These are phyloP conservation scores for Epichloe amarillans DNA, from an alignment of 2,329 filamentous ascomycete species.

Conservation along the genomic window DNA sequence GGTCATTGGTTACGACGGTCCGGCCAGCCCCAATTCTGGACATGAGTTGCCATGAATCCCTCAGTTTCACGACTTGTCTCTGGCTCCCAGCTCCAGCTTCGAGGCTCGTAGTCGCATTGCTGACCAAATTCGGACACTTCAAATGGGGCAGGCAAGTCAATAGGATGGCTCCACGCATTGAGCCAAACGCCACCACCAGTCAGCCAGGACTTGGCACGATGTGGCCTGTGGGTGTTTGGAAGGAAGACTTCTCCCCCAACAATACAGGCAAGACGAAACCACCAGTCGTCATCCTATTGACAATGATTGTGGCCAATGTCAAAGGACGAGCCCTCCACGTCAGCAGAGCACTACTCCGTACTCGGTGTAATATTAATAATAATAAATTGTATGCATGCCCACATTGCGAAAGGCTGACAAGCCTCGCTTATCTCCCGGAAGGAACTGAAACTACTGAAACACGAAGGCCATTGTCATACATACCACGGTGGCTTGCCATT, in stretches of 20 bases:
- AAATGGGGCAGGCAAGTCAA: neutral
- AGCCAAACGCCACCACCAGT: neutral
- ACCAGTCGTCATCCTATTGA: neutral
- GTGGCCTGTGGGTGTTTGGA: too few relatives aligned
- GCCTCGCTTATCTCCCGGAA: constrained; percentile 1
- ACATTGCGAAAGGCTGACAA: neutral
- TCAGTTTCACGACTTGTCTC: neutral
- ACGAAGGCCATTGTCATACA: neutral
- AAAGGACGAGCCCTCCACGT: neutral
- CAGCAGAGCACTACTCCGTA: neutral
- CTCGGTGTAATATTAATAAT: neutral
- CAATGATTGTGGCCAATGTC: neutral
- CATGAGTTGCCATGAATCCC: neutral
- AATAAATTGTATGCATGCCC: neutral
- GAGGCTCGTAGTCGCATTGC: neutral
- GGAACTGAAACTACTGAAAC: constrained; percentile 1
- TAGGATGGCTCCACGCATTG: neutral
- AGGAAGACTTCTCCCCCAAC: neutral
- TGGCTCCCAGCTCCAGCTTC: neutral
- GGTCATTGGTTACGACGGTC: neutral
- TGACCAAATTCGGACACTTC: neutral
- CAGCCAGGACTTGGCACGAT: neutral
- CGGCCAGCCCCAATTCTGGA: too few relatives aligned
- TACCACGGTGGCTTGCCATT: neutral
- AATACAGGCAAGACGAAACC: neutral